Conservation (phyloP, 192 early-diverging fungal genomes). For the Dispira simplex region DNA sequence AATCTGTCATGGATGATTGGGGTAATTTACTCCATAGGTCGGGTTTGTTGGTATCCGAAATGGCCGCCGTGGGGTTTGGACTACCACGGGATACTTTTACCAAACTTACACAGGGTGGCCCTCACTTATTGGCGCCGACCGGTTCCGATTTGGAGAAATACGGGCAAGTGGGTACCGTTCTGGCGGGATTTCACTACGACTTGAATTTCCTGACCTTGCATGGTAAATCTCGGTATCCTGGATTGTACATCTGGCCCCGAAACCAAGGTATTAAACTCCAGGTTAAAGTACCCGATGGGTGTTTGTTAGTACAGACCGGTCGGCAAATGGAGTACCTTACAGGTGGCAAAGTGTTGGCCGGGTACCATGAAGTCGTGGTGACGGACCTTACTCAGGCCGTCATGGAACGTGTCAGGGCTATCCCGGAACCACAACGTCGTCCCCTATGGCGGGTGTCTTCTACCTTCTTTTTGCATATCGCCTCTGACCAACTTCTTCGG, state of each 20-base stretch:
- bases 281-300: conserved; percentile 48
- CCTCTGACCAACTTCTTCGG: conserved; percentile 39
- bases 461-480: conserved; percentile 56
- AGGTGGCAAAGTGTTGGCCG: conserved; percentile 41
- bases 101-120: conserved; percentile 36
- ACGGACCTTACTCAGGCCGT: conserved; percentile 31
- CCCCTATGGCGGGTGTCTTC: conserved; percentile 59
- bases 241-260: conserved; percentile 55
- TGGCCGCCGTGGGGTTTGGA: conserved; percentile 47
- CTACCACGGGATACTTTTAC: conserved; percentile 37
- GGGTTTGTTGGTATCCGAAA: conserved; percentile 34
- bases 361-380: conserved; percentile 57
- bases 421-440: conserved; percentile 14
- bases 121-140: conserved; percentile 56
- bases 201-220: conserved; percentile 49
- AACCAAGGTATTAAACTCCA: conserved; percentile 35
- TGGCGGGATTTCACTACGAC: conserved; percentile 33
- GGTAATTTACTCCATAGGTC: conserved; percentile 39
- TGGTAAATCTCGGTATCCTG: conserved; percentile 57
- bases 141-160: conserved; percentile 46
- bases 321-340: conserved; percentile 56
- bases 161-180: conserved; percentile 38
- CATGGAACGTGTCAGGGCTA: conserved; percentile 33
- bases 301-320: conserved; percentile 34
- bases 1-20: conserved; percentile 42